Evolutionary conservation across 2,329 filamentous ascomycete genomes (phyloP).

Genomic region (Trichoderma polysporum): DNA sequence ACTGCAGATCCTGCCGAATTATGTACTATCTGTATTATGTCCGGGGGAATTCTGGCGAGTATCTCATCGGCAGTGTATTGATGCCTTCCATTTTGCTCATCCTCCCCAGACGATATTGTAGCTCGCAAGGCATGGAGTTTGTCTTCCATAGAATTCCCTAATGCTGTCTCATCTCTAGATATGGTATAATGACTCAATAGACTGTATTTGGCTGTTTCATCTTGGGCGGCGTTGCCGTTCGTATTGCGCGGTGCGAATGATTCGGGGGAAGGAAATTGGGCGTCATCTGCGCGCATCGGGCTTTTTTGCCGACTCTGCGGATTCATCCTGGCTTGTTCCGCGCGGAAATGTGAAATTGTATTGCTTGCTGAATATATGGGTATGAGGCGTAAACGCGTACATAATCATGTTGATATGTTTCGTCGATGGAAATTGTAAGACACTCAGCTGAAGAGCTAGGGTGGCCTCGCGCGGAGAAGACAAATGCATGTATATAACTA

Average conservation of each 20-base stretch:
- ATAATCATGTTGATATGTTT: too few relatives aligned
- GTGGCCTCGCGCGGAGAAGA: background rate
- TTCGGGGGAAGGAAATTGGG: too few relatives aligned
- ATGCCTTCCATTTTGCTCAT: background rate
- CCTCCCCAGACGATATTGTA: background rate
- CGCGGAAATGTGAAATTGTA: too few relatives aligned
- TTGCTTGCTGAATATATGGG: too few relatives aligned
- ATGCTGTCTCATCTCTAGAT: background rate
- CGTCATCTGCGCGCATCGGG: too few relatives aligned
- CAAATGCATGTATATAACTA: background rate
- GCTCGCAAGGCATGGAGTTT: background rate
- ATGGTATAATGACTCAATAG: background rate
- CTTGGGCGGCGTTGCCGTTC: background rate
- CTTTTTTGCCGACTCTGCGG: background rate
- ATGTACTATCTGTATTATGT: too few relatives aligned
- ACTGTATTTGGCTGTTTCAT: background rate
- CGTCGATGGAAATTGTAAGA: too few relatives aligned
- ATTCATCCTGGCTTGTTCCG: background rate
- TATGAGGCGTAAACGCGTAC: background rate
- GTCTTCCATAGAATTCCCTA: background rate
- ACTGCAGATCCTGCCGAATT: too few relatives aligned
- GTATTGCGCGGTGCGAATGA: too few relatives aligned
- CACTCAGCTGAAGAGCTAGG: background rate
- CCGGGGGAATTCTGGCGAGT: background rate
- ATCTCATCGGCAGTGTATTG: background rate